Evolutionary conservation across 768 basidiomycete genomes (phyloP).

Genomic region (Lentinula lateritia): DNA sequence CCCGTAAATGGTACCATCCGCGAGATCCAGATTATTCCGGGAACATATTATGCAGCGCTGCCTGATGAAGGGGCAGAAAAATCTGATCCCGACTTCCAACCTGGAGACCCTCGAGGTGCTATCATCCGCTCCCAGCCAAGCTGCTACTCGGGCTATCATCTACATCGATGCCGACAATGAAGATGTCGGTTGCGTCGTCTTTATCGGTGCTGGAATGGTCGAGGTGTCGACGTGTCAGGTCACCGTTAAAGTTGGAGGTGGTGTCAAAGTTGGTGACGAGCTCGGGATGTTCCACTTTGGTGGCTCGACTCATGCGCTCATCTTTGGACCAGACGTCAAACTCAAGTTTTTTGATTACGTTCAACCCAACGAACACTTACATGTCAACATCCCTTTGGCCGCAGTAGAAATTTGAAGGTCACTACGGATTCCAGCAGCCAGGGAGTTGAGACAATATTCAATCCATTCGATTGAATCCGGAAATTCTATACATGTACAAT

Average conservation of each 20-base stretch:
- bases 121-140: constrained; percentile 13
- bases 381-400: not conserved
- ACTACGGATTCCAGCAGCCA: no score
- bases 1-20: constrained; percentile 34
- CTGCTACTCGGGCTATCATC: constrained; percentile 37
- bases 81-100: constrained; percentile 1
- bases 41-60: constrained; percentile 32
- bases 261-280: constrained; percentile 39
- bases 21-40: constrained; percentile 30
- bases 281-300: constrained; percentile 51
- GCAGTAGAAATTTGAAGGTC: not conserved
- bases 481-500: no score
- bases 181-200: constrained; percentile 31
- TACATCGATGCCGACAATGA: constrained; percentile 22
- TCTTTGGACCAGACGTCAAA: not conserved
- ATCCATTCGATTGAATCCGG: no score
- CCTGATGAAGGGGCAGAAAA: constrained; percentile 12
- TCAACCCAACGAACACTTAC: not conserved
- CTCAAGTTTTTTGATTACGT: not conserved
- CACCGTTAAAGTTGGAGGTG: constrained; percentile 33
- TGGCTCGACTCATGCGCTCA: constrained; percentile 27
- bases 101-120: not conserved
- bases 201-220: constrained; percentile 43
- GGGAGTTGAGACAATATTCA: no score
- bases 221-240: constrained; percentile 46